These are phyloP conservation scores for Pholiota adiposa DNA, from an alignment of 1,284 basidiomycete genomes.

Conservation along the genomic window DNA sequence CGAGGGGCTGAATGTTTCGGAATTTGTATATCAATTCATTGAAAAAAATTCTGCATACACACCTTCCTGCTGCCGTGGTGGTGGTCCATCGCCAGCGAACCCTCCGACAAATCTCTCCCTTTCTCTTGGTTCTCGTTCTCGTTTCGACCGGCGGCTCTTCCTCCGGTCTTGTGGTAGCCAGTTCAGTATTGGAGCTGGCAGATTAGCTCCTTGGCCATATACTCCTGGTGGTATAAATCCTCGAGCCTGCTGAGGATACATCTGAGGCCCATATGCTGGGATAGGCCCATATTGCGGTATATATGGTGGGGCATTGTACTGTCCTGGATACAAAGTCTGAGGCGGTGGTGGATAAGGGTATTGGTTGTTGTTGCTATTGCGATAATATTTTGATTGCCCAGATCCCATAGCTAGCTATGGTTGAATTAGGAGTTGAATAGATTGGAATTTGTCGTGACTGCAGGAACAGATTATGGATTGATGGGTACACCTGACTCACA, in stretches of 20 bases:
- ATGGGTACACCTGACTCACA: neutral
- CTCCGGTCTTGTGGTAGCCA: conserved; percentile 21
- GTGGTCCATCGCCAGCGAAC: conserved; percentile 11
- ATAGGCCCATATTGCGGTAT: conserved; percentile 13
- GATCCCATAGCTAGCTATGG: conserved; percentile 7
- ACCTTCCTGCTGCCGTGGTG: conserved; percentile 14
- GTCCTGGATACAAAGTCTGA: neutral
- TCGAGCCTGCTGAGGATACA: conserved; percentile 16
- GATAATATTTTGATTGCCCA: conserved; percentile 12
- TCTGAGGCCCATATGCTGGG: conserved; percentile 11
- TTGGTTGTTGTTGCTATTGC: neutral
- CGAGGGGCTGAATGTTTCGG: conserved; percentile 8
- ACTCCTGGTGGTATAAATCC: conserved; percentile 21
- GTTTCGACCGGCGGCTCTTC: conserved; percentile 10
- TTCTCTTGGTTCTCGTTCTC: conserved; percentile 8
- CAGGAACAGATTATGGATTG: neutral
- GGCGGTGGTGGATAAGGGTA: conserved; percentile 6
- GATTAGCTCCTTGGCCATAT: conserved; percentile 18
- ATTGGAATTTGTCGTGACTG: conserved; percentile 1
- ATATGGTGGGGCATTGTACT: conserved; percentile 13
- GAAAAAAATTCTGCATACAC: neutral
- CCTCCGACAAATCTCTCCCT: conserved; percentile 23
- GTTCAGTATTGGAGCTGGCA: conserved; percentile 18
- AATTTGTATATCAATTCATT: neutral
- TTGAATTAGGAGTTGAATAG: neutral